Conservation (phyloP, 768 basidiomycete genomes). For the Lentinus brumalis region DNA sequence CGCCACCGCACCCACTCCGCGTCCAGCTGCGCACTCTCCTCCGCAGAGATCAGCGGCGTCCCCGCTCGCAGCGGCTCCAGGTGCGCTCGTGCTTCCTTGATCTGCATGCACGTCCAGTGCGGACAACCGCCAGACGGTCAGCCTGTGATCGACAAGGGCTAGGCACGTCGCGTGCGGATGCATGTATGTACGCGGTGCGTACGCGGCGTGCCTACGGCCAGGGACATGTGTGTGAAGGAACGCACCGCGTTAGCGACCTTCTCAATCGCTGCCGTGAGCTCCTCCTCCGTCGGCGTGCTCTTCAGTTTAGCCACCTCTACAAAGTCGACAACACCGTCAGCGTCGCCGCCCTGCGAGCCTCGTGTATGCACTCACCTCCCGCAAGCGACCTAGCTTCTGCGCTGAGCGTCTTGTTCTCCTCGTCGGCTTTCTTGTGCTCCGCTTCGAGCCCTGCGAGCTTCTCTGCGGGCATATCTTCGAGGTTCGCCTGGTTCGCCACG, state of each 20-base stretch:
- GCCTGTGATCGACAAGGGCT: background rate
- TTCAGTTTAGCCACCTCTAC: conserved; percentile 69
- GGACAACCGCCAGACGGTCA: background rate
- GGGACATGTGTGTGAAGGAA: conserved; percentile 8
- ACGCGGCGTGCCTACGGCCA: background rate
- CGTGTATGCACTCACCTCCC: conserved; percentile 40
- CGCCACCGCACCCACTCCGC: conserved; percentile 80
- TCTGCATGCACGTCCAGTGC: conserved; percentile 38
- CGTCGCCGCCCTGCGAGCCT: conserved; percentile 12
- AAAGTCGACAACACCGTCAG: conserved; percentile 6
- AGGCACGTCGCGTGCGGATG: background rate
- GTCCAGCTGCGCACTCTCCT: conserved; percentile 70
- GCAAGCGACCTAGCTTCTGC: conserved; percentile 52
- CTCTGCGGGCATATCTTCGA: conserved; percentile 64
- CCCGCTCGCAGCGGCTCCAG: conserved; percentile 71
- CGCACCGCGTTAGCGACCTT: conserved; percentile 56
- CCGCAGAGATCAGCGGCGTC: conserved; percentile 64
- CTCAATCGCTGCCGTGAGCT: conserved; percentile 59
- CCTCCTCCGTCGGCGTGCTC: conserved; percentile 66
- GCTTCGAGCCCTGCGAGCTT: conserved; percentile 61
- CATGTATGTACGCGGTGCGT: background rate
- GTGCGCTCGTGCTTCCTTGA: conserved; percentile 47
- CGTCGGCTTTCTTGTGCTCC: conserved; percentile 58
- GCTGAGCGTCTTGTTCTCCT: conserved; percentile 55
- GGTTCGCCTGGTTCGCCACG: conserved; percentile 77